phyloP scores from a whole-genome alignment of 306 rosid genomes.

The Hylodesmum podocarpum region DNA sequence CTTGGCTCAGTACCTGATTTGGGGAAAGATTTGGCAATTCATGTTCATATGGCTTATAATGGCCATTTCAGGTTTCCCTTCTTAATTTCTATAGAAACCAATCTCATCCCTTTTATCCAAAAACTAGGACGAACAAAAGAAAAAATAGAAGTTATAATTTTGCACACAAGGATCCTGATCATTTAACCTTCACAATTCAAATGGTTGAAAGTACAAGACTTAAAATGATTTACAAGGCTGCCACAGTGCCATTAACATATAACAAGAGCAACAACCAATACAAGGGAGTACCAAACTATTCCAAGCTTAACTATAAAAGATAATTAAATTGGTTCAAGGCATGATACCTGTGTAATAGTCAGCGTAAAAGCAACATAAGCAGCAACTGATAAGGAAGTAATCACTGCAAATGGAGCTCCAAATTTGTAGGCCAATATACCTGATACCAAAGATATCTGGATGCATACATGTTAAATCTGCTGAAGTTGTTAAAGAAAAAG shows the following conservation, averaged over 20 bases:
- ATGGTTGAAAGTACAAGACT: not conserved
- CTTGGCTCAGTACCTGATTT: not conserved
- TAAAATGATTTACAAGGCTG: conserved; percentile 4
- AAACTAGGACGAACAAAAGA: not conserved
- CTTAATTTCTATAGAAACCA: not conserved
- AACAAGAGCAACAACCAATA: conserved; percentile 7
- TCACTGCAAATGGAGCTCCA: conserved; percentile 95
- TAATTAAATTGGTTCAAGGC: conserved; percentile 20
- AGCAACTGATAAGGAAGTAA: conserved; percentile 93
- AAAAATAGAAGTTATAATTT: not conserved
- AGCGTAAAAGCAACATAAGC: conserved; percentile 84
- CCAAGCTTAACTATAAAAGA: not conserved
- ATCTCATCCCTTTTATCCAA: not conserved
- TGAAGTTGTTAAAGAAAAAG: conserved; percentile 37
- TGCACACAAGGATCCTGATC: not conserved
- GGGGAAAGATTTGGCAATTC: not conserved
- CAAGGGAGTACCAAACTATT: conserved; percentile 10
- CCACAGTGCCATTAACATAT: not conserved
- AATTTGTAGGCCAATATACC: conserved; percentile 96
- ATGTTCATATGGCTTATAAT: not conserved
- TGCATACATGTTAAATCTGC: conserved; percentile 61
- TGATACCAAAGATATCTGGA: conserved; percentile 98
- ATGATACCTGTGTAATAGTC: conserved; percentile 81
- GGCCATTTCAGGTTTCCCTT: not conserved
- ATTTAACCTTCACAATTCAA: not conserved